Conservation (phyloP, 2,329 filamentous ascomycete genomes). For the Colletotrichum cereale region DNA sequence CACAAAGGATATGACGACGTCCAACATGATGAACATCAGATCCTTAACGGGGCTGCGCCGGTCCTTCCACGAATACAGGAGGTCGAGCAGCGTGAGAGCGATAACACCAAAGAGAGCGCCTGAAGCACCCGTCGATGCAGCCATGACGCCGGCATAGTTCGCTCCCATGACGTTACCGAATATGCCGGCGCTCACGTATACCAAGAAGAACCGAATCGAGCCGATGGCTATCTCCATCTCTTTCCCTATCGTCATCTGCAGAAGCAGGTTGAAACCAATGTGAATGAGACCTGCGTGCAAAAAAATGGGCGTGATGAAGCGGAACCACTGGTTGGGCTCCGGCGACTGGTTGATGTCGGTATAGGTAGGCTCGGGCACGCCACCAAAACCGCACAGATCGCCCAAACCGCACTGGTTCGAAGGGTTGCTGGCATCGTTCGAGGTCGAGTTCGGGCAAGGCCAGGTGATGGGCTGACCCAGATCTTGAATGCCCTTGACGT, state of each 20-base stretch:
- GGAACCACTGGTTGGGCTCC: slow-evolving; percentile 93
- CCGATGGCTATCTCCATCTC: slow-evolving; percentile 96
- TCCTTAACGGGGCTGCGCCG: slow-evolving; percentile 83
- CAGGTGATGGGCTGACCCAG: slow-evolving; percentile 66
- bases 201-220: slow-evolving; percentile 85
- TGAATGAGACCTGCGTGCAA: slow-evolving; percentile 94
- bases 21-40: slow-evolving; percentile 86
- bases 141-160: slow-evolving; percentile 87
- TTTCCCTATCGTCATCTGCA: slow-evolving; percentile 88
- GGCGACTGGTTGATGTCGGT: slow-evolving; percentile 64
- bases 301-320: slow-evolving; percentile 96
- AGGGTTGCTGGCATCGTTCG: slow-evolving; percentile 60
- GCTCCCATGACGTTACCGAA: slow-evolving; percentile 96
- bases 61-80: slow-evolving; percentile 92
- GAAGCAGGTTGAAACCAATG: slow-evolving; percentile 93
- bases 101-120: slow-evolving; percentile 93
- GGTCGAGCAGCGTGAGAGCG: slow-evolving; percentile 86
- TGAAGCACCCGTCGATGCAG: slow-evolving; percentile 89
- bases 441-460: slow-evolving; percentile 86
- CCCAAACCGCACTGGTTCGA: slow-evolving; percentile 78
- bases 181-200: slow-evolving; percentile 92
- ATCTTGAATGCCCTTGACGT: slow-evolving; percentile 74
- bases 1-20: slow-evolving; percentile 90
- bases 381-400: slow-evolving; percentile 85
- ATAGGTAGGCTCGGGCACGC: slow-evolving; percentile 76